phyloP scores from a whole-genome alignment of 148 eudicot species.

The Tetragonia tetragonoides region DNA sequence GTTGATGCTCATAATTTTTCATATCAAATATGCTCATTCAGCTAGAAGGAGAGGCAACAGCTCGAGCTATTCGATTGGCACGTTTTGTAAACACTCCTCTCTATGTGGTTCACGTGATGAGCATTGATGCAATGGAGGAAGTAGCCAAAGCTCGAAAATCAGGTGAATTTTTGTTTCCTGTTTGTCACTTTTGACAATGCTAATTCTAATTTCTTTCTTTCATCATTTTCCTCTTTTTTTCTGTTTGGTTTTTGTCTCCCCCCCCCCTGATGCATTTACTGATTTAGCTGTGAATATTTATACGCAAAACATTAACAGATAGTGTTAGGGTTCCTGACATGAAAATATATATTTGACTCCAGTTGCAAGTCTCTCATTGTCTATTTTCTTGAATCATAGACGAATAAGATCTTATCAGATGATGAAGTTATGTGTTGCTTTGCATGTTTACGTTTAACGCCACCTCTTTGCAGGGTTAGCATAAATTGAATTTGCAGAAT shows the following conservation, averaged over 20 bases:
- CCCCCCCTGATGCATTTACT: too few relatives aligned
- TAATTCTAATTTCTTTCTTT: background rate
- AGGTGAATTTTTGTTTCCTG: constrained; percentile 38
- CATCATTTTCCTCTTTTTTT: too few relatives aligned
- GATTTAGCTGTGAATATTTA: background rate
- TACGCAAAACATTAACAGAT: too few relatives aligned
- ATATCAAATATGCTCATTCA: constrained; percentile 28
- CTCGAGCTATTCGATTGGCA: constrained; percentile 93
- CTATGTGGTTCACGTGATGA: constrained; percentile 96
- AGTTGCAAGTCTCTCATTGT: too few relatives aligned
- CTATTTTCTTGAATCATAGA: too few relatives aligned
- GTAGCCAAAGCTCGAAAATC: constrained; percentile 89
- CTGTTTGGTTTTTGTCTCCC: background rate
- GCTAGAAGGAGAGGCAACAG: constrained; percentile 98
- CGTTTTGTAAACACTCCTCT: constrained; percentile 84
- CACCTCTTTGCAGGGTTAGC: background rate
- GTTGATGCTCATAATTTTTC: background rate
- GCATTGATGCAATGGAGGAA: constrained; percentile 98
- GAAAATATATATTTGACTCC: too few relatives aligned
- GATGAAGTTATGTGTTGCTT: too few relatives aligned
- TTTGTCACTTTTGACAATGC: background rate
- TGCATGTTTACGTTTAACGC: background rate
- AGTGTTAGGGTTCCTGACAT: too few relatives aligned
- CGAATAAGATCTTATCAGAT: too few relatives aligned
- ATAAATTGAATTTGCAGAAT: background rate